Conservation (phyloP, 139 green algal species). For the Chlamydomonas sphaeroides region DNA sequence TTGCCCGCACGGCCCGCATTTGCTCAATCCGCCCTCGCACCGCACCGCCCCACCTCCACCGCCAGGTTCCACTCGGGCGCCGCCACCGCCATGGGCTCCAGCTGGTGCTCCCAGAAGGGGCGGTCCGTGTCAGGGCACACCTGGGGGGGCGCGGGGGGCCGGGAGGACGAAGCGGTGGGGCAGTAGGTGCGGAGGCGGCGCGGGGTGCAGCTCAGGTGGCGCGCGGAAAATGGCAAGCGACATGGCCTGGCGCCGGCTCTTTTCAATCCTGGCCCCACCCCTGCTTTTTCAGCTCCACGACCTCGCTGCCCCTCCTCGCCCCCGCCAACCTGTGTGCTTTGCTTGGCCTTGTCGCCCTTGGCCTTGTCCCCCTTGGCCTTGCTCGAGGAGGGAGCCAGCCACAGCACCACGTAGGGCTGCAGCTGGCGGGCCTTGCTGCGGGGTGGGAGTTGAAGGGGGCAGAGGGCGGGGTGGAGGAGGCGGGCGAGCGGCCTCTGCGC, state of each 20-base stretch:
- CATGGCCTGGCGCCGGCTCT: no score
- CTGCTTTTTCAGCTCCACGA: neutral
- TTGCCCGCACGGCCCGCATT: neutral
- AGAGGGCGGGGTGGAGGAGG: no score
- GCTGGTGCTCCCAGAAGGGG: neutral
- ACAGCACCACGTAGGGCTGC: conserved; percentile 28
- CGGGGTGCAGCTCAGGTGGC: no score
- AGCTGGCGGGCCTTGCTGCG: neutral
- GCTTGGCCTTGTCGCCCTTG: neutral
- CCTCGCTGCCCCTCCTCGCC: neutral
- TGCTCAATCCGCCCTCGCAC: neutral
- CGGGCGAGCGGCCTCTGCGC: no score
- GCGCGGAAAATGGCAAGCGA: no score
- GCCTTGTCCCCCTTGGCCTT: no score
- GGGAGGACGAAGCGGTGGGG: no score
- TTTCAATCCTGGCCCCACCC: no score
- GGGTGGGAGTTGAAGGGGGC: no score
- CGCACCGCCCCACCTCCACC: conserved; percentile 13
- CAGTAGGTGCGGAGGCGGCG: no score
- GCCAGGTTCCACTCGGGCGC: conserved; percentile 18
- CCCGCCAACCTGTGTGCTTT: neutral
- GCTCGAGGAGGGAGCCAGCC: neutral
- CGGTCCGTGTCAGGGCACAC: neutral
- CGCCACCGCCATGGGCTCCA: conserved; percentile 4
- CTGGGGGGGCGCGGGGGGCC: neutral